Evolutionary conservation across 371 early-diverging fungal species (phyloP), one percentile per base, ranked within the genome.

Genomic region (Mucor saturninus): DNA sequence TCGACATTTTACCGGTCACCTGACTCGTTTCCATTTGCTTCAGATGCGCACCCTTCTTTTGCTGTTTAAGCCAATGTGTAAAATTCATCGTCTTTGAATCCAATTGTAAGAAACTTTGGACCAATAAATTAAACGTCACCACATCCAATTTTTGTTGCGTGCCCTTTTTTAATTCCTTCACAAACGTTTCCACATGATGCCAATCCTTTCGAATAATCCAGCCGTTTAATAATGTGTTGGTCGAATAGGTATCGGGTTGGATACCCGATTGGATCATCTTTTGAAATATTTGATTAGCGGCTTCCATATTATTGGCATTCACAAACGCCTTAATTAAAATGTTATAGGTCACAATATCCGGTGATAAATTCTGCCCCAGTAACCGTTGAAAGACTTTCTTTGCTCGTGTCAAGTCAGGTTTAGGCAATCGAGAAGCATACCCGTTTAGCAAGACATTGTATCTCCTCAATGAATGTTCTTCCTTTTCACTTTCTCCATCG

Each of bases 271-370:
- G 39, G 0, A 61, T 32, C 79, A 79, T 75, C 7, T 58, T 59
- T 4, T 65, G 35, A 35, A 71, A 73, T 10, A 75, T 64, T 28
- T 76, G 66, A 31, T 63, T 54, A 0, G 80, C 80, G 9, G 75
- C 65, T 1, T 76, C 65, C 48, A 88, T 75, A 51, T 93, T 86
- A 51, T 73, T 79, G 4, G 76, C 69, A 58, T 81, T 77, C 3
- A 90, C 84, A 72, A 91, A 91, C 0, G 92, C 90, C 66, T 87
- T 86, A 42, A 95, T 75, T 37, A 97, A 57, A 1, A 89, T 90
- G 67, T 92, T 92, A 81, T 90, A 95, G 0, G 95, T 94, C 50
- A 83, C 72, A 9, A 77, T 65, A 63, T 91, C 87, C 1, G 95
- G 94, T 32, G 69, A 65, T 59, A 92, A 84, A 10, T 93, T 93